These are phyloP conservation scores for Tetrahymena thermophila DNA, from an alignment of 73 alveolate genomes.

Conservation along the genomic window DNA sequence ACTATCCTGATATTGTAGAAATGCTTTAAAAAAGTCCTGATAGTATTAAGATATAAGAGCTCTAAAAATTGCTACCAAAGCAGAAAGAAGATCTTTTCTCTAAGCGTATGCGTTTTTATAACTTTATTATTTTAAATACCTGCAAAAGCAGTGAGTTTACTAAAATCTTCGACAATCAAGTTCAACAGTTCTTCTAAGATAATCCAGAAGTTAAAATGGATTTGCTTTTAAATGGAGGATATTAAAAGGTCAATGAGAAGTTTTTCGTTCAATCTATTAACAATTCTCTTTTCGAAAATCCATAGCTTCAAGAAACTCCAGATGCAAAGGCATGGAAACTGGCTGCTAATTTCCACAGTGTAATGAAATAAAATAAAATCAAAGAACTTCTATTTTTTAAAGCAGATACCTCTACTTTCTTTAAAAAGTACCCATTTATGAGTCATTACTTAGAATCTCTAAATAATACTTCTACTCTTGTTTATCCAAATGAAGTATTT, in stretches of 20 bases:
- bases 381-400: neutral
- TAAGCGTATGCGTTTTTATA: neutral
- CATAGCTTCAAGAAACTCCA: neutral
- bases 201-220: neutral
- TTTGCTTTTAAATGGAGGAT: neutral
- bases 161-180: neutral
- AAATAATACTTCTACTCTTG: neutral
- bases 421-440: neutral
- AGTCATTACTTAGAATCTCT: neutral
- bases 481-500: neutral
- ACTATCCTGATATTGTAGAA: neutral
- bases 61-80: neutral
- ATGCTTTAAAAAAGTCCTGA: neutral
- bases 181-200: neutral
- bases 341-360: neutral
- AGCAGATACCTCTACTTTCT: neutral
- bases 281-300: neutral
- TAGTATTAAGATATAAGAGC: neutral
- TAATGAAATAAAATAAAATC: neutral
- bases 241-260: neutral
- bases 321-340: neutral
- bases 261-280: neutral
- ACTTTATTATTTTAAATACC: neutral
- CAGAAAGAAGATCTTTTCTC: neutral
- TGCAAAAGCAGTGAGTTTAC: neutral